Percentiles rank a stretch among this genome's conserved stretches.
These are phyloP conservation scores for Drosera spatulata DNA, from an alignment of 179 eudicot species.

Conservation along the genomic window DNA sequence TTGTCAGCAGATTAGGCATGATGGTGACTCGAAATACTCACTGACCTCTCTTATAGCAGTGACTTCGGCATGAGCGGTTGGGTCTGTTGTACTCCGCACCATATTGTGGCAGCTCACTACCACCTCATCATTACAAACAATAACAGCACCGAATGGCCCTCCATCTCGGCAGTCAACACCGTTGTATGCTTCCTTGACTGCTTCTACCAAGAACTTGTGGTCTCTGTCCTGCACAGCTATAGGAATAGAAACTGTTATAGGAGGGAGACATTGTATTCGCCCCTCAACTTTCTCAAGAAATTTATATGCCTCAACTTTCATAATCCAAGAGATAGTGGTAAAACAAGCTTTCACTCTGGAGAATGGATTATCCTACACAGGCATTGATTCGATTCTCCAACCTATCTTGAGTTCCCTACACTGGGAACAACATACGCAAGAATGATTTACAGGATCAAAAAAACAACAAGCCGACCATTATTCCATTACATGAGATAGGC, in stretches of 20 bases:
- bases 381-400: too few relatives aligned
- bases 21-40: background rate
- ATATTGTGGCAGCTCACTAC: constrained; percentile 88
- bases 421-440: too few relatives aligned
- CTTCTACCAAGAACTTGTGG: constrained; percentile 58
- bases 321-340: background rate
- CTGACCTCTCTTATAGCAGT: constrained; percentile 92
- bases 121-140: constrained; percentile 69
- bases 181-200: constrained; percentile 87
- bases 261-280: background rate
- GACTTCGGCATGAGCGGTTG: constrained; percentile 95
- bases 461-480: too few relatives aligned
- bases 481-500: too few relatives aligned
- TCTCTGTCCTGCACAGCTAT: constrained; percentile 88
- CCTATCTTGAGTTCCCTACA: too few relatives aligned
- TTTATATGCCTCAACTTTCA: background rate
- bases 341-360: too few relatives aligned
- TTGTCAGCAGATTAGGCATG: background rate
- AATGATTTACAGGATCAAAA: too few relatives aligned
- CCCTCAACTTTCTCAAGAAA: background rate
- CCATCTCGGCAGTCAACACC: constrained; percentile 86
- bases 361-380: too few relatives aligned
- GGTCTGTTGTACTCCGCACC: constrained; percentile 65
- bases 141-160: constrained; percentile 90
- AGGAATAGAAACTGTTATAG: background rate